Conservation (phyloP, 2,329 filamentous ascomycete genomes). For the Aureobasidium musti region DNA sequence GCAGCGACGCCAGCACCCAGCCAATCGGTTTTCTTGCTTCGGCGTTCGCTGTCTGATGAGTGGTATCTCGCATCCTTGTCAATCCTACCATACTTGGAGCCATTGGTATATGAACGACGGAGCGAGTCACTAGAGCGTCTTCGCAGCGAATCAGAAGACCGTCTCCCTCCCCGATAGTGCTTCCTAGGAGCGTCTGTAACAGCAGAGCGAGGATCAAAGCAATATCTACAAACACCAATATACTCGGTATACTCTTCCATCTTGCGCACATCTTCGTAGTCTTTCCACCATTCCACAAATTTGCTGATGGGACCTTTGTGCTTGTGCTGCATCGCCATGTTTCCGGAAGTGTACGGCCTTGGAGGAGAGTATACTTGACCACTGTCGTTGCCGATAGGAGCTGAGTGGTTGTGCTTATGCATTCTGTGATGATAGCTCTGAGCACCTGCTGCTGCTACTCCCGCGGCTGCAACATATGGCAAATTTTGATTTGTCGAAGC, state of each 20-base stretch:
- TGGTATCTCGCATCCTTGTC: slow-evolving; percentile 63
- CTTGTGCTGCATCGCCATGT: slow-evolving; percentile 54
- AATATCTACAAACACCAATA: slow-evolving; percentile 65
- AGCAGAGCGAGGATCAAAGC: slow-evolving; percentile 62
- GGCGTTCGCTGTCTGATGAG: slow-evolving; percentile 55
- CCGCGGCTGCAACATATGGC: slow-evolving; percentile 34
- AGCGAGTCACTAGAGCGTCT: slow-evolving; percentile 41
- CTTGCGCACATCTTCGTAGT: slow-evolving; percentile 63
- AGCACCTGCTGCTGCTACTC: slow-evolving; percentile 28
- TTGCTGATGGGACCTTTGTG: slow-evolving; percentile 59
- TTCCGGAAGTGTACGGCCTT: slow-evolving; percentile 36
- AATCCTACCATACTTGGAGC: slow-evolving; percentile 47
- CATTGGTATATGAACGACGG: slow-evolving; percentile 33
- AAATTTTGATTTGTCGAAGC: slow-evolving; percentile 44
- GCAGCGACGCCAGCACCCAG: slow-evolving; percentile 58
- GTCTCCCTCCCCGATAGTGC: slow-evolving; percentile 56
- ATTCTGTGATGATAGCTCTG: slow-evolving; percentile 32
- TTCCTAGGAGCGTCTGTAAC: slow-evolving; percentile 61
- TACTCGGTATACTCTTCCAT: slow-evolving; percentile 69
- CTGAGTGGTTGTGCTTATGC: slow-evolving; percentile 36
- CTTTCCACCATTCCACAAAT: slow-evolving; percentile 63
- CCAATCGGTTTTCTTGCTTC: slow-evolving; percentile 46
- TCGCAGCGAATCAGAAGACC: slow-evolving; percentile 48
- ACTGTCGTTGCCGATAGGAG: slow-evolving; percentile 35
- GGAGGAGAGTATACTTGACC: background rate